Base-by-base conservation (phyloP, 805 yeast genomes). In the Cyberlindnera saturnus region DNA sequence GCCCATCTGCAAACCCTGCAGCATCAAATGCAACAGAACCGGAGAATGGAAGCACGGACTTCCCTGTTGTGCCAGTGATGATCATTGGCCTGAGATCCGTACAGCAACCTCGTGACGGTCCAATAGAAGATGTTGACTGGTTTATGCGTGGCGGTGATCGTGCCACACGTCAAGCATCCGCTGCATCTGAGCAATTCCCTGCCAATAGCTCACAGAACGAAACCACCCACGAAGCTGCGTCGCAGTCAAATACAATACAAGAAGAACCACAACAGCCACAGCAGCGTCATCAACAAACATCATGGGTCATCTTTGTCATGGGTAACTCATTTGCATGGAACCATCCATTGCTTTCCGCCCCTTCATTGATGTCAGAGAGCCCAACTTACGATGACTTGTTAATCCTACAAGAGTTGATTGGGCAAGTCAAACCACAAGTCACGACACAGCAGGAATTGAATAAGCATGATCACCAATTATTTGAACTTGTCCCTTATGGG, bases 231-330 rank as follows among this genome's bases (percentile, higher is more conserved):
- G 19, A 32, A 14, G 29, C 29, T 34, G 38, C 23, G 16, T n/a
- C 38, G 13, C 37, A 34, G 9, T 9, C 32, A 28, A 16, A 14
- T 26, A 28, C 26, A 18, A 20, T 14, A 31, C 29, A 19, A n/a
- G 11, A 10, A 31, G 30, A 10, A 19, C 15, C 34, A n/a, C 11
- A 11, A 17, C 26, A 29, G 17, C 3, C 41, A 28, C 49, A 32
- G 14, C 34, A 30, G 37, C 9, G 19, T 28, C 26, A 17, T 4
- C 32, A 34, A 4, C 65, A 67, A 33, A 62, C 77, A 26, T 72
- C 80, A 1, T 79, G 84, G 85, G 70, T 78, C n/a, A 75, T 79
- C 19, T 75, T 76, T 40, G 81, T 79, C 7, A 69, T 77, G 63
- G 83, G 83, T 0, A 81, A 80, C 34, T 61, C 72, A 13, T 79